phyloP scores from a whole-genome alignment of 495 filamentous ascomycete genomes.

The Hyaloscypha bicolor region DNA sequence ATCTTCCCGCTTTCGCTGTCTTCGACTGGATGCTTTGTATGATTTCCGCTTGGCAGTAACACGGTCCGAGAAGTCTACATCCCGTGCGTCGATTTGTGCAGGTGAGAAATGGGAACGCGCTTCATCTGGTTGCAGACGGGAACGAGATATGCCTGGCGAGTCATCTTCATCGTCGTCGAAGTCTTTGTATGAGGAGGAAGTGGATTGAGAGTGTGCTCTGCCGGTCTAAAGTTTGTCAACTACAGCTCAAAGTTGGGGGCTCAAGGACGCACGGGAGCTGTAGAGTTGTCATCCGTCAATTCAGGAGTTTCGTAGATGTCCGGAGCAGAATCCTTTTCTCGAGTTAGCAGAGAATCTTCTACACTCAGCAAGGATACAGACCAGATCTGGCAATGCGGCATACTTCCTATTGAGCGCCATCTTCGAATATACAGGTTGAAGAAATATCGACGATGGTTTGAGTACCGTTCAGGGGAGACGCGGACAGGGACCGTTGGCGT shows the following conservation, averaged over 20 bases:
- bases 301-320: constrained; percentile 97
- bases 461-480: not conserved
- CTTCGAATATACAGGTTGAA: not conserved
- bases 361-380: constrained; percentile 40
- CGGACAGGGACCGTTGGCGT: not conserved
- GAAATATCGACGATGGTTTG: constrained; percentile 6
- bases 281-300: constrained; percentile 84
- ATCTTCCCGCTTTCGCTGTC: constrained; percentile 59
- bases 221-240: constrained; percentile 29
- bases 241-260: constrained; percentile 8
- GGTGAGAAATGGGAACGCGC: constrained; percentile 81
- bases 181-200: constrained; percentile 44
- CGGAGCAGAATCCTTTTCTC: constrained; percentile 76
- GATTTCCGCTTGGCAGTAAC: constrained; percentile 76
- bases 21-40: constrained; percentile 72
- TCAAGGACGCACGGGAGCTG: constrained; percentile 63
- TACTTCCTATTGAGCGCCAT: constrained; percentile 72
- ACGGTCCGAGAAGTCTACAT: constrained; percentile 82
- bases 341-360: constrained; percentile 15
- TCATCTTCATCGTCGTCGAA: constrained; percentile 58
- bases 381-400: constrained; percentile 81
- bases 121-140: constrained; percentile 70
- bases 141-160: constrained; percentile 67
- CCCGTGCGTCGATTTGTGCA: constrained; percentile 69
- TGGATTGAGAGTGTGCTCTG: constrained; percentile 26